These are phyloP conservation scores for Cardiospermum halicacabum DNA, from an alignment of 345 rosid species.

Conservation along the genomic window DNA sequence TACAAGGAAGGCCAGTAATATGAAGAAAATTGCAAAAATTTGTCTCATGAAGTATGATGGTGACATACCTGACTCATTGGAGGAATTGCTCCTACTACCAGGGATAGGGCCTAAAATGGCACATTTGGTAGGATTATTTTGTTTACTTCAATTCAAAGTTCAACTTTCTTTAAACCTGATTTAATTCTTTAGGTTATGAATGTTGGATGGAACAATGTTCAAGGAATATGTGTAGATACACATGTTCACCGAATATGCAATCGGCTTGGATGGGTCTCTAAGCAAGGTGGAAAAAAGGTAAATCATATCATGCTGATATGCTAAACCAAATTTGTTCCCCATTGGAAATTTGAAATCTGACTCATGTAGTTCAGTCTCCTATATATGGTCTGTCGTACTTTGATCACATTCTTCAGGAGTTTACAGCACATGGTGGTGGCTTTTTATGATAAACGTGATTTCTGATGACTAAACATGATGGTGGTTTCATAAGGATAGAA, in stretches of 20 bases:
- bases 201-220: conserved; percentile 80
- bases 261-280: conserved; percentile 92
- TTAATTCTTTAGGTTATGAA: conserved; percentile 69
- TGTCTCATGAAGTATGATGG: conserved; percentile 73
- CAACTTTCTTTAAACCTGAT: conserved; percentile 1
- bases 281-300: conserved; percentile 63
- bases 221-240: conserved; percentile 94
- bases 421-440: not conserved
- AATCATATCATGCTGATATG: not conserved
- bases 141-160: not conserved
- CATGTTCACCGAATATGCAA: conserved; percentile 93
- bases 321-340: not conserved
- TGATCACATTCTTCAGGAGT: not conserved
- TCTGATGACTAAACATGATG: not conserved
- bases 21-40: conserved; percentile 89
- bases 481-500: not conserved
- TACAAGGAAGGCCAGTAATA: conserved; percentile 74
- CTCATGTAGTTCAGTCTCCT: not conserved
- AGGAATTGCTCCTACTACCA: conserved; percentile 80
- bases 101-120: conserved; percentile 95
- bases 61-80: conserved; percentile 84
- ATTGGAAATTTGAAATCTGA: not conserved
- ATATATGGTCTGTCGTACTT: not conserved
- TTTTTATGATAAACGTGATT: not conserved
- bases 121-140: conserved; percentile 34